Base-by-base conservation (phyloP, 2,329 filamentous ascomycete species). In the Colletotrichum sidae region DNA sequence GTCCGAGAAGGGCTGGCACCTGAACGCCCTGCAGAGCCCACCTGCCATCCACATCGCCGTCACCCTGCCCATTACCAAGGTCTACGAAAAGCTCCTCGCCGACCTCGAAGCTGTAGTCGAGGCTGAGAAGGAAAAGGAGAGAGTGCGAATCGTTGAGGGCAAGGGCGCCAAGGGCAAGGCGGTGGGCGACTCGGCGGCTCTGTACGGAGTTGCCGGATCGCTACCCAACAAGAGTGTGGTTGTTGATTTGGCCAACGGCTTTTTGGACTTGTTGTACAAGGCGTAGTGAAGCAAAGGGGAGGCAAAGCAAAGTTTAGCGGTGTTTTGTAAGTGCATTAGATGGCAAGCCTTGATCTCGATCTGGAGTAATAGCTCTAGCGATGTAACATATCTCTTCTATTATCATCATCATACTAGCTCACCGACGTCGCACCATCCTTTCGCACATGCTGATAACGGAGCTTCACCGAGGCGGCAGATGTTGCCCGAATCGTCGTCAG, bases 201-300 rank as follows among this genome's bases (percentile, higher is more conserved):
- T 99, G 68, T 99, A 99, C 78, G 96, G 96, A 59, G 94, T 99
- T 62, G 96, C 96, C 0, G 96, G 96, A 6, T 96, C 92, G 73
- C 79, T 99, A 77, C 96, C 96, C 1, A 96, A 99, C 77, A 98
- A 98, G 86, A 93, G 92, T 70, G 90, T 99, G 39, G 94, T 99
- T 38, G 92, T 93, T 69, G 93, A 97, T 72, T 80, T 99, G 75
- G 95, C 94, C 2, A 92, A 86, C 70, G 95, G 94, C 1, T 99
- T 98, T 79, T 83, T 98, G 75, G 94, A 98, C 80, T 90, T 96
- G 56, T 76, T 97, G 78, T 97, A 97, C 79, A 97, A 97, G 83
- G 90, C 91, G 66, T 96, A 81, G 25, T 25, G 4, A 25, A 25
- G 25, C 25, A 25, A 25, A 25, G 25, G 25, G 25, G 25, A 25